phyloP scores from a whole-genome alignment of 306 rosid species.

The Pterocarpus macrocarpus region DNA sequence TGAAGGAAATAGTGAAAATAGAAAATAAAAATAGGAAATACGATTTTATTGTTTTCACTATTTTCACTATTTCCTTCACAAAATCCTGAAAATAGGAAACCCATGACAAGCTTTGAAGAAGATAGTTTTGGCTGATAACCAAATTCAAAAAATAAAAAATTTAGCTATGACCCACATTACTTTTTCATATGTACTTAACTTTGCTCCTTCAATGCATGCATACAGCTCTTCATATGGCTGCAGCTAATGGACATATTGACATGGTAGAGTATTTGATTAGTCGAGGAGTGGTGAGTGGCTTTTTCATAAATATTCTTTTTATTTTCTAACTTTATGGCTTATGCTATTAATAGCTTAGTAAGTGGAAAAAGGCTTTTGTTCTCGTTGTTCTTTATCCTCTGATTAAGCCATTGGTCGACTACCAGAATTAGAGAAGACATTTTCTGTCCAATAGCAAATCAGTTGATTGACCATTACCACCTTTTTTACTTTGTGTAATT shows the following conservation, averaged over 20 bases:
- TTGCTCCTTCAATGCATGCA: constrained; percentile 29
- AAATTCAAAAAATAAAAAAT: neutral
- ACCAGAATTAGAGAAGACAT: neutral
- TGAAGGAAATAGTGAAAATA: no score
- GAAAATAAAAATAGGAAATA: no score
- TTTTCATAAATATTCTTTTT: constrained; percentile 25
- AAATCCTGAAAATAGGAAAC: no score
- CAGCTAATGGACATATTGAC: constrained; percentile 86
- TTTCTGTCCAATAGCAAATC: constrained; percentile 16
- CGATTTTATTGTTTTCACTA: no score
- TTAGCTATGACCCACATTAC: neutral
- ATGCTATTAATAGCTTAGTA: neutral
- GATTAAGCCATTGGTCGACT: constrained; percentile 6
- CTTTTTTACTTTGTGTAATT: neutral
- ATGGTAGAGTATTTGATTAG: constrained; percentile 75
- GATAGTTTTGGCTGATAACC: neutral
- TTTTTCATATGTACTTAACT: constrained; percentile 33
- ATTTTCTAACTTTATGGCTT: neutral
- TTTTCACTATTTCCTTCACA: no score
- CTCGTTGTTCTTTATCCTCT: no score
- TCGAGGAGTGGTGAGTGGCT: constrained; percentile 73
- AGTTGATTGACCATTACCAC: neutral
- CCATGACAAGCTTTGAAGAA: neutral
- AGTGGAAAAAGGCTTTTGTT: neutral
- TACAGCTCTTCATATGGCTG: constrained; percentile 96